Conservation (phyloP, 805 yeast genomes). For the Kuraishia capsulata region DNA sequence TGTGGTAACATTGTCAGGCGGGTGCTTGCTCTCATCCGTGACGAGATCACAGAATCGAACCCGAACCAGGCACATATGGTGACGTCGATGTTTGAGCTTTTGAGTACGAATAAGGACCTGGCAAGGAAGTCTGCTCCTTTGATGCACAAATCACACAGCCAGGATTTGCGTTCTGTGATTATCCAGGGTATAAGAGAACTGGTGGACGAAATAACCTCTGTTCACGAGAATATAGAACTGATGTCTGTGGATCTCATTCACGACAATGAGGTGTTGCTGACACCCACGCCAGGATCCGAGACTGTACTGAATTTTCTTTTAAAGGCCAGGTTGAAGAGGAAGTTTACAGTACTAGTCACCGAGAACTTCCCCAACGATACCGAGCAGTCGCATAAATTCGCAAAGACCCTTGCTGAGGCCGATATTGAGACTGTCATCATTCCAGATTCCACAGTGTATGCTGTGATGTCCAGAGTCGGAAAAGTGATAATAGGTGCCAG, state of each 20-base stretch:
- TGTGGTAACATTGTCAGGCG: slow-evolving; percentile 89
- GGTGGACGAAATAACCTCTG: slow-evolving; percentile 82
- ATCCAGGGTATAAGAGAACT: slow-evolving; percentile 90
- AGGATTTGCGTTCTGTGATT: slow-evolving; percentile 74
- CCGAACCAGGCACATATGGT: slow-evolving; percentile 41
- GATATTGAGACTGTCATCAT: slow-evolving; percentile 85
- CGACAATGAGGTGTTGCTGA: slow-evolving; percentile 74
- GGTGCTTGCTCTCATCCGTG: slow-evolving; percentile 78
- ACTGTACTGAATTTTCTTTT: slow-evolving; percentile 83
- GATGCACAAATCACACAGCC: slow-evolving; percentile 30
- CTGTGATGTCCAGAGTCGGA: slow-evolving; percentile 95
- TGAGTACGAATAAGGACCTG: slow-evolving; percentile 39
- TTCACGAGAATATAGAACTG: slow-evolving; percentile 83
- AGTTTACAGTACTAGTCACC: slow-evolving; percentile 84
- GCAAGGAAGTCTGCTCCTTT: slow-evolving; percentile 9
- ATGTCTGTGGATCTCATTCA: slow-evolving; percentile 92
- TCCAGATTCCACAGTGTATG: slow-evolving; percentile 88
- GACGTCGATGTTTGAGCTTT: slow-evolving; percentile 78
- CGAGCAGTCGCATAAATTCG: slow-evolving; percentile 69
- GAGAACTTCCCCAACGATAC: slow-evolving; percentile 89
- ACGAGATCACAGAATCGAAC: slow-evolving; percentile 58
- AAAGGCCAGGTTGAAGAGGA: slow-evolving; percentile 82
- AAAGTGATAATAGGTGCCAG: slow-evolving; percentile 91
- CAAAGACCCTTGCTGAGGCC: slow-evolving; percentile 68
- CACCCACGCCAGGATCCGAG: slow-evolving; percentile 92